Percentiles rank a stretch among this genome's conserved stretches.
phyloP scores from a whole-genome alignment of 257 asterid genomes.

The Echium plantagineum region DNA sequence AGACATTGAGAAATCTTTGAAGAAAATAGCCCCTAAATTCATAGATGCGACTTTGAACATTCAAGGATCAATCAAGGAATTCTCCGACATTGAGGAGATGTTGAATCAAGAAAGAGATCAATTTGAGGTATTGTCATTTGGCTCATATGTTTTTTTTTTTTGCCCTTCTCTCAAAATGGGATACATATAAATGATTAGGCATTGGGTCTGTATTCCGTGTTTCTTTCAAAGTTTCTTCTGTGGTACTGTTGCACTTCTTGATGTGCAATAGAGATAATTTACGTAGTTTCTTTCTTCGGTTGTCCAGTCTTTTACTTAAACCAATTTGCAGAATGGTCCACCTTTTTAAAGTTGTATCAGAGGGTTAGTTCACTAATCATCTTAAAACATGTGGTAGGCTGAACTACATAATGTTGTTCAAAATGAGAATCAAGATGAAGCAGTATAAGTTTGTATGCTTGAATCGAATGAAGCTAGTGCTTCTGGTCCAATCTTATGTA shows the following conservation, averaged over 20 bases:
- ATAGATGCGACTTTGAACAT: conserved; percentile 48
- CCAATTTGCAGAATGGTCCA: neutral
- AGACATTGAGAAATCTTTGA: conserved; percentile 59
- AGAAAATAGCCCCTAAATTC: conserved; percentile 42
- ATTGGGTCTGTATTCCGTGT: too few species aligned
- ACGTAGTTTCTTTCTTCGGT: neutral
- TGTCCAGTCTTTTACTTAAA: conserved; percentile 1
- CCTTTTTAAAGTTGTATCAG: conserved; percentile 1
- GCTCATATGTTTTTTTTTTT: neutral
- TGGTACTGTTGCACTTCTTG: too few species aligned
- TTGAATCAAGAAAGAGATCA: conserved; percentile 60
- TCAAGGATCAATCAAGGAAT: conserved; percentile 47
- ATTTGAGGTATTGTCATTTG: conserved; percentile 50
- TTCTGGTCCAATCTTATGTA: conserved; percentile 56
- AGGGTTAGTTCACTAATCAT: neutral
- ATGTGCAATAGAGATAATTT: too few species aligned
- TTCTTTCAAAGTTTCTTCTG: too few species aligned
- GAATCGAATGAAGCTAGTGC: conserved; percentile 58
- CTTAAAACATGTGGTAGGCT: conserved; percentile 29
- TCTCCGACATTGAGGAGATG: conserved; percentile 60
- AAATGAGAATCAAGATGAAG: conserved; percentile 35
- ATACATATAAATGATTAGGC: too few species aligned
- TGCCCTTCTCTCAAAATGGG: too few species aligned
- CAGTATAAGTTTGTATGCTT: conserved; percentile 41
- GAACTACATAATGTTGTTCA: conserved; percentile 37